Base-by-base conservation (phyloP, 768 basidiomycete genomes). In the Naganishia kalamii region DNA sequence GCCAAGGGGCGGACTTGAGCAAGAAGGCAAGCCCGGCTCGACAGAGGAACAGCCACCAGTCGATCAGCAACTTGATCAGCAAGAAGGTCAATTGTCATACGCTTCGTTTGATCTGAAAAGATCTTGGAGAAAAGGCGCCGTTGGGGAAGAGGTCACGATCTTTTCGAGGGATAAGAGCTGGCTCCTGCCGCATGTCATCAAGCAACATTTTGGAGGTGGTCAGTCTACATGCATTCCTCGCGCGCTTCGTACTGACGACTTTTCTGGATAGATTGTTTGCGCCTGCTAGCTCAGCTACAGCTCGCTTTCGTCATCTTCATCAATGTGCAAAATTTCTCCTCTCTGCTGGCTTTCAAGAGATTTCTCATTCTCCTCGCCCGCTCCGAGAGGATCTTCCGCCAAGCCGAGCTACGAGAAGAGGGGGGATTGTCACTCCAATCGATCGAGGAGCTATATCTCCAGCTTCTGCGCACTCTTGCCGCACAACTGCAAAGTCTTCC, bases 101-200 rank as follows among this genome's bases (percentile, higher is more conserved):
- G 69, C 66, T 0, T 37, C 44, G 33, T 78, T 79, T 41, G 72
- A 78, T 40, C 62, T 79, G 37, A 78, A 77, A 70, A 59, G 78
- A 51, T 78, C 77, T 37, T 81, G 80, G 80, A 70, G 71, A 23
- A 51, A 65, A 0, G 79, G 79, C 0, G 79, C 77, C 0, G 69
- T 76, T 0, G 80, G 79, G 0, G 78, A 78, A 49, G 79, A 79
- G 47, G 54, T 80, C 0, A 80, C 73, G 15, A 54, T 69, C 52
- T 77, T 70, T 65, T 74, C 78, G 19, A 72, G 63, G 54, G 80
- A 81, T 68, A 80, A 80, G 71, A 79, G 75, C 65, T 80, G 79
- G 79, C 60, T 78, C 12, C 51, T 79, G 54, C 68, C 67, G 4
- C 17, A 74, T 19, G 74, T 78, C 0, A 68, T 80, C 5, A 35